Evolutionary conservation across 2,329 filamentous ascomycete genomes (phyloP), one percentile per base, ranked within the genome.

Genomic region (Hypomyces perniciosus): DNA sequence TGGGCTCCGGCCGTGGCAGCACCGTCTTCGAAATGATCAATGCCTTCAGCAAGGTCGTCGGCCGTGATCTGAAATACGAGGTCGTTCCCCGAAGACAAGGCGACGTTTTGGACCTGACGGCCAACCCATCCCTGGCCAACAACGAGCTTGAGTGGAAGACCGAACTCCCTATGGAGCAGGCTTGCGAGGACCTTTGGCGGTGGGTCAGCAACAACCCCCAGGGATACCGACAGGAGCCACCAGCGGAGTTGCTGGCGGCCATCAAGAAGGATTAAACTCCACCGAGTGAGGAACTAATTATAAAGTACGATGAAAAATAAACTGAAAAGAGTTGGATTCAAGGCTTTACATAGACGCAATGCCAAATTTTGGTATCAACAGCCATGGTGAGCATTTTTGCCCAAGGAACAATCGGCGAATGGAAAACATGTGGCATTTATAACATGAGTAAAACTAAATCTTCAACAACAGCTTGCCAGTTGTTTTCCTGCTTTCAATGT

Each of bases 21-120:
- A 99, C 93, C 26, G 93, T 99, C 51, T 93, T 91, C 66, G 91
- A 99, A 68, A 99, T 99, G 76, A 85, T 99, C 80, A 89, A 92
- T 60, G 91, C 93, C 48, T 99, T 99, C 75, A 88, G 84, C 72
- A 72, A 81, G 46, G 90, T 89, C 13, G 91, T 96, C 26, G 93
- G 93, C 55, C 86, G 84, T 46, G 83, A 93, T 51, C 79, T 99
- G 28, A 80, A 86, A 35, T 97, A 97, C 73, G 79, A 96, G 67
- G 86, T 97, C 52, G 88, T 86, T 7, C 83, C 79, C 38, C 84
- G 93, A 62, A 80, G 93, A 63, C 82, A 84, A 37, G 93, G 93
- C 49, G 93, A 99, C 65, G 93, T 99, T 13, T 78, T 99, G 51
- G 87, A 99, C 72, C 83, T 99, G 43, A 99, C 93, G 26, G 90